Conservation (phyloP, 2,329 filamentous ascomycete species). For the Amylocarpus encephaloides region DNA sequence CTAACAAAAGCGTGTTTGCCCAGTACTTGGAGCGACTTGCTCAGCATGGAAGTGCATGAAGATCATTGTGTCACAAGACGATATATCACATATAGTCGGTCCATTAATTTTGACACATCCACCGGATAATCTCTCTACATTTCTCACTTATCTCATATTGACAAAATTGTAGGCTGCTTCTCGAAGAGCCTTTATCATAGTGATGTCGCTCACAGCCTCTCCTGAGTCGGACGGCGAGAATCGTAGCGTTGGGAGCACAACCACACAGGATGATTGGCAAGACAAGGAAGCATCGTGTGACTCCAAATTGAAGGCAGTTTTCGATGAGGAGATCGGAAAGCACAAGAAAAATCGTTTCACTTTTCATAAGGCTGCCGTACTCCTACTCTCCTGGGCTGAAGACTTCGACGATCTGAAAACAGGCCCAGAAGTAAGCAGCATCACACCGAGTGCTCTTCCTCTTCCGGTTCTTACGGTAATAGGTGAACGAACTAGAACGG, state of each 20-base stretch:
- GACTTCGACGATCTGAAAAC: constrained; percentile 9
- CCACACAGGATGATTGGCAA: neutral
- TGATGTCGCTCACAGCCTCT: neutral
- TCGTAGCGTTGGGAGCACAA: no score
- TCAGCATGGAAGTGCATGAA: no score
- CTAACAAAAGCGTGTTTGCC: no score
- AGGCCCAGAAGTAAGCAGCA: constrained; percentile 8
- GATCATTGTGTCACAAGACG: no score
- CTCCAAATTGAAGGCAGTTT: constrained; percentile 6
- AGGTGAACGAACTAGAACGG: constrained; percentile 6
- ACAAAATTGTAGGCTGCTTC: no score
- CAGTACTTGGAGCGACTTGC: no score
- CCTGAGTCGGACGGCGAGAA: neutral
- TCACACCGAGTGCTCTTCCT: neutral
- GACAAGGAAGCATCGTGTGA: constrained; percentile 2
- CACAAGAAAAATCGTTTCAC: neutral
- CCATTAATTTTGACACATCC: no score
- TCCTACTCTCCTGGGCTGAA: constrained; percentile 11
- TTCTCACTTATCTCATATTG: no score
- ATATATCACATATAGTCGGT: no score
- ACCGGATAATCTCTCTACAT: no score
- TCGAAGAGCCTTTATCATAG: no score
- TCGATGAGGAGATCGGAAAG: constrained; percentile 1
- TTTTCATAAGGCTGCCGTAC: constrained; percentile 5
- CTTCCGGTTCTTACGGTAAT: neutral